Percentiles rank a stretch among this genome's conserved stretches.
phyloP scores from a whole-genome alignment of 805 yeast species.

The Wickerhamiella spandovensis region DNA sequence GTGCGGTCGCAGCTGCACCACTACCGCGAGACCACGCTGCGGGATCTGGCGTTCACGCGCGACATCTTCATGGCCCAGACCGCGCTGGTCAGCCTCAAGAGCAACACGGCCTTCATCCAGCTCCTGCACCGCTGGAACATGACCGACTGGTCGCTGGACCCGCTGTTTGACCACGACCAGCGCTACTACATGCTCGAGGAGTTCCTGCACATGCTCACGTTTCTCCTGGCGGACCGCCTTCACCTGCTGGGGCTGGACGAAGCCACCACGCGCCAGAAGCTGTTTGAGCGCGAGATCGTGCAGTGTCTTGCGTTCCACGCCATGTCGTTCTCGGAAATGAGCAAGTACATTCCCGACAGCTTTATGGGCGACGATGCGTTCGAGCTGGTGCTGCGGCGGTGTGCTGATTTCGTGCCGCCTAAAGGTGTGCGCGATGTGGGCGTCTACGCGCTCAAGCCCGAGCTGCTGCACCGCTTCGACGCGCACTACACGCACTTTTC shows the following conservation, averaged over 20 bases:
- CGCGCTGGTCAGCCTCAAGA: constrained; percentile 40
- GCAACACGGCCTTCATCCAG: constrained; percentile 43
- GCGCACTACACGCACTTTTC: constrained; percentile 73
- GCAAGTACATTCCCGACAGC: constrained; percentile 61
- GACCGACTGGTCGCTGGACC: constrained; percentile 40
- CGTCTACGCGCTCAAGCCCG: constrained; percentile 50
- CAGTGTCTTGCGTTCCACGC: constrained; percentile 73
- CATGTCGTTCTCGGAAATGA: constrained; percentile 55
- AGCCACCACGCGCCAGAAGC: constrained; percentile 33
- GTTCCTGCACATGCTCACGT: constrained; percentile 53
- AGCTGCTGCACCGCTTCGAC: constrained; percentile 43
- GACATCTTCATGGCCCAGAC: constrained; percentile 64
- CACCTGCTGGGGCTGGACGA: constrained; percentile 39
- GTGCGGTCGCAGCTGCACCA: constrained; percentile 67
- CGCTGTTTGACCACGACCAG: constrained; percentile 24
- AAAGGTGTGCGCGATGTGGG: constrained; percentile 46
- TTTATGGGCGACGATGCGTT: constrained; percentile 55
- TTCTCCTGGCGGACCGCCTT: constrained; percentile 52
- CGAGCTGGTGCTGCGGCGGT: constrained; percentile 42
- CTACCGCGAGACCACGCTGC: constrained; percentile 60
- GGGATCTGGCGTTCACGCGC: constrained; percentile 72
- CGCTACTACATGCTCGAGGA: constrained; percentile 66
- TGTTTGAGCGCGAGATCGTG: constrained; percentile 57
- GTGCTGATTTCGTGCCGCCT: constrained; percentile 54
- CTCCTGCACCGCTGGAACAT: constrained; percentile 62